Base-by-base conservation (phyloP, 129 eudicot genomes). In the Tanacetum coccineum region DNA sequence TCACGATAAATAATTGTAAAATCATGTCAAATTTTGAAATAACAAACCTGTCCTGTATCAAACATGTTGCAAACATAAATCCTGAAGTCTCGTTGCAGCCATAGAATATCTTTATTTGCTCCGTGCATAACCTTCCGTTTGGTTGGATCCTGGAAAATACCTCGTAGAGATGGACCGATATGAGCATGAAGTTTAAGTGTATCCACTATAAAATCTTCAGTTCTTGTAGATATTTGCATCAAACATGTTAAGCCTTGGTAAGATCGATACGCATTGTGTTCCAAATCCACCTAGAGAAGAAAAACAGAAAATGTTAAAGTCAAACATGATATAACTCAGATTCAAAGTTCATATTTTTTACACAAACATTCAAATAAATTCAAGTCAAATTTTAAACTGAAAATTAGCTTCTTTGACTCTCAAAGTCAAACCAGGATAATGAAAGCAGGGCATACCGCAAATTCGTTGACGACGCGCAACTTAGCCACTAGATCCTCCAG, bases 61-160 rank as follows among this genome's bases (percentile, higher is more conserved):
- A 60, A 60, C 65, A 60, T 60, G 19, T 90, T 90, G 84, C 95
- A 89, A 72, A 93, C 70, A 46, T 93, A 93, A 64, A 89, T 89
- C 73, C 95, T 90, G 67, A 93, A 93, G 77, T 93, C 99, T 40
- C 93, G 76, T 70, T 93, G 99, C 73, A 93, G 81, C 96, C 99
- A 93, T 59, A 59, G 19, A 6, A 52, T 53, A 65, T 47, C 54
- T 19, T 50, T 11, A 70, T 57, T 50, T 14, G 65, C 65, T 14
- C 65, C 65, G 13, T 60, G 65, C 65, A 60, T 60, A 32, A 60
- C 65, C 89, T 90, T 90, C 63, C 76, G 82, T 81, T 87, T 90
- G 21, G 78, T 66, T 28, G 85, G 95, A 56, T 90, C 97, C 73
- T 82, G 82, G 59, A 90, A 90, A 68, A 87, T 19, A 14, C 84